phyloP scores from a whole-genome alignment of 805 yeast genomes.

The Teunomyces gatunensis region DNA sequence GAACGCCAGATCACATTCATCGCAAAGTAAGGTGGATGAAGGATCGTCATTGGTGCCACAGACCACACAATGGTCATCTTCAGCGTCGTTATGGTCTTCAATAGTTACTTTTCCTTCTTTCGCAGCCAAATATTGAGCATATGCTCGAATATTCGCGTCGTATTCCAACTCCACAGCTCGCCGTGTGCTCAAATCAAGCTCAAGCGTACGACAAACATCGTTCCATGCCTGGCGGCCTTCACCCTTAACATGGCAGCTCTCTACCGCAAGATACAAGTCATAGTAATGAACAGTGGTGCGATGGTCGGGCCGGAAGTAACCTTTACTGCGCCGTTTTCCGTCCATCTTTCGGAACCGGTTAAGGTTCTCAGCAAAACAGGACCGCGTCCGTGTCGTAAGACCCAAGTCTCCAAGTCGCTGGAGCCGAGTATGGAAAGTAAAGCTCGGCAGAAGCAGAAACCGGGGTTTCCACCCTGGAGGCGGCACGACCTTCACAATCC shows the following conservation, averaged over 20 bases:
- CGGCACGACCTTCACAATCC: conserved; percentile 53
- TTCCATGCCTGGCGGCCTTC: not conserved
- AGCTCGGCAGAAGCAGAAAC: conserved; percentile 51
- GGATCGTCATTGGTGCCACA: conserved; percentile 50
- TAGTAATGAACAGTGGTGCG: conserved; percentile 27
- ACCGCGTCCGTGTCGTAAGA: conserved; percentile 58
- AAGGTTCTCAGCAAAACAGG: conserved; percentile 60
- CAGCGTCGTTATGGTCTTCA: conserved; percentile 24
- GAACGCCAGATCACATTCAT: conserved; percentile 67
- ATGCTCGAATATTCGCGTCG: conserved; percentile 22
- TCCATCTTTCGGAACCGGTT: conserved; percentile 55
- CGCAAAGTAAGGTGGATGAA: conserved; percentile 56
- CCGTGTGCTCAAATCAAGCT: conserved; percentile 13
- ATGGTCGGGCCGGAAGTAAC: conserved; percentile 2
- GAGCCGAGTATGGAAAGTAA: conserved; percentile 65
- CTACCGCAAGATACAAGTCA: conserved; percentile 37
- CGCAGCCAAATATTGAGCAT: conserved; percentile 29
- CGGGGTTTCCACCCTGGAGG: conserved; percentile 56
- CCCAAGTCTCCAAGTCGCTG: conserved; percentile 67
- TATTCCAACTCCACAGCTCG: conserved; percentile 23
- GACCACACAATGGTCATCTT: conserved; percentile 40
- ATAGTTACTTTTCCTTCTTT: conserved; percentile 11
- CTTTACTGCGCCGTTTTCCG: conserved; percentile 2
- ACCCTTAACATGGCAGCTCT: conserved; percentile 26
- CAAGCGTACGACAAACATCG: conserved; percentile 12